Base-by-base conservation (phyloP, 495 filamentous ascomycete species). In the Platismatia glauca region DNA sequence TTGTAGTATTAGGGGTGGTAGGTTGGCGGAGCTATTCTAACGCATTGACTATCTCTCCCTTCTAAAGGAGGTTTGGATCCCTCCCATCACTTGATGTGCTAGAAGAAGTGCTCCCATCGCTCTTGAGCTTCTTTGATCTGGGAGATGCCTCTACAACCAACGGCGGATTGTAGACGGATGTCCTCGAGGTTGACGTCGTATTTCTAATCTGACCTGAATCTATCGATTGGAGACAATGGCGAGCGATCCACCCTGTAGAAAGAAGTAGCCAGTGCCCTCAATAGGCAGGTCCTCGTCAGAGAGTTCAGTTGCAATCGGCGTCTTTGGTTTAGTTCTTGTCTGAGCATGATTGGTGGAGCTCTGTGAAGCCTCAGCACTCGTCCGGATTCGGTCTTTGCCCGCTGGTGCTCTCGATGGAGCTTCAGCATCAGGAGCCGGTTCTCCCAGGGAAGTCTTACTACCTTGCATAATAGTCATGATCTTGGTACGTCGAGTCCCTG, bases 71-170 rank as follows among this genome's bases (percentile, higher is more conserved):
- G 8, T 48, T 48, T 24, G 8, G n/a, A 24, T 48, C n/a, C 24
- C 22, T 24, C 6, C 12, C 31, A 16, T 13, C 13, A 31, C 48
- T 16, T 31, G 24, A 52, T 4, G 48, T 31, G 24, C 48, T 27
- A 31, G 48, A 52, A 8, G 27, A 29, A 4, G 27, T 60, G 34
- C 59, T 60, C 7, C 46, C 38, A 39, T 60, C 20, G 44, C 59
- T 41, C 8, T 60, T 34, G 33, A 52, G 20, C 29, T 53, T 39
- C 46, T 39, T 38, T 18, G 59, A 24, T n/a, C 53, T 37, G 29
- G 34, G 59, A 38, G 31, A 38, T 20, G 34, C 59, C 22, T 60
- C 34, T 27, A 46, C 59, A 52, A 60, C 39, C n/a, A 60, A 8
- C 15, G n/a, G 59, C 33, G 59, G 46, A 39, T 37, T 34, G 20